These are phyloP conservation scores for Onygenales sp. DNA, from an alignment of 2,329 filamentous ascomycete genomes.

Conservation along the genomic window DNA sequence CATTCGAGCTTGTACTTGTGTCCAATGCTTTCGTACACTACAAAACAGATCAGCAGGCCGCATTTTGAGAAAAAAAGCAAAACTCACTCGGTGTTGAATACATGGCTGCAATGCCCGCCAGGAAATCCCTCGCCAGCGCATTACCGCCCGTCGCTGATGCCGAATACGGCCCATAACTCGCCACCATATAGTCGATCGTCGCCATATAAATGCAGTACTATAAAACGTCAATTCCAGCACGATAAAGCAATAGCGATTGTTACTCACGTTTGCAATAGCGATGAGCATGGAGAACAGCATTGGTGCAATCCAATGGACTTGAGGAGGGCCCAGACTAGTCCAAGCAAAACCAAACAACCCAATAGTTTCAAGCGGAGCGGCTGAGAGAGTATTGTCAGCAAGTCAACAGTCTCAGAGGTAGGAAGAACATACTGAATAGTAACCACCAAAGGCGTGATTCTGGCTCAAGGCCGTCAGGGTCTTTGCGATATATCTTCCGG, in stretches of 20 bases:
- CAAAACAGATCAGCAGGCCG: slow-evolving; percentile 1
- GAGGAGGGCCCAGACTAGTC: slow-evolving; percentile 45
- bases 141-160: slow-evolving; percentile 59
- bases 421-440: slow-evolving; percentile 35
- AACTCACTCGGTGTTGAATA: slow-evolving; percentile 44
- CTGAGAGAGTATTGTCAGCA: slow-evolving; percentile 14
- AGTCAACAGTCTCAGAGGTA: not conserved
- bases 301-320: slow-evolving; percentile 51
- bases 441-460: slow-evolving; percentile 52
- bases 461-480: slow-evolving; percentile 47
- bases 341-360: slow-evolving; percentile 55
- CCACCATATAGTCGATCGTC: slow-evolving; percentile 60
- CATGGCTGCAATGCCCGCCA: slow-evolving; percentile 53
- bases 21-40: slow-evolving; percentile 42
- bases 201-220: slow-evolving; percentile 49
- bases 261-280: slow-evolving; percentile 50
- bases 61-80: not conserved
- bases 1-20: slow-evolving; percentile 43
- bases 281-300: slow-evolving; percentile 51
- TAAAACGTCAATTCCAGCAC: not conserved
- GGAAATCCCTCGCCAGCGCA: slow-evolving; percentile 53
- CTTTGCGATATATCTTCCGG: slow-evolving; percentile 30
- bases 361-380: slow-evolving; percentile 48
- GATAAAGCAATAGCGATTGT: not conserved
- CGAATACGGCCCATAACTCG: slow-evolving; percentile 54